phyloP scores from a whole-genome alignment of 345 rosid genomes.

The Psidium friedrichsthalianum region DNA sequence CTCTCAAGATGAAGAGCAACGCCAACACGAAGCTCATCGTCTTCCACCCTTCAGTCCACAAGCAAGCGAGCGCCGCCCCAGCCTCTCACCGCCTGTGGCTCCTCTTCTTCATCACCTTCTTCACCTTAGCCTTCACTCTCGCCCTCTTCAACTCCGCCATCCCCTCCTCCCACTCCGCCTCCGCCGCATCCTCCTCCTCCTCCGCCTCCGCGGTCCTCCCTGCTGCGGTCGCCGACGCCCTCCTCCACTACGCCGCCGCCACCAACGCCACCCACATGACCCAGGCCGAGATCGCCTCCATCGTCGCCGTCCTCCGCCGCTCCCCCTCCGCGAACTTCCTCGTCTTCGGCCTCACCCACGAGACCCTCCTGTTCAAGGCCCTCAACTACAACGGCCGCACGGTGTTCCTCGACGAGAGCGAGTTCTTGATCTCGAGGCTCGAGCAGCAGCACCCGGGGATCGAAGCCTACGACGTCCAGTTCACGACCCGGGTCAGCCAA shows the following conservation, averaged over 20 bases:
- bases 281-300: slow-evolving; percentile 45
- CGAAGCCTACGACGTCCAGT: slow-evolving; percentile 76
- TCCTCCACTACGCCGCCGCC: slow-evolving; percentile 60
- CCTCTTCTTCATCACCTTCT: slow-evolving; percentile 48
- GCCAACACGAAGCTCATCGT: slow-evolving; percentile 60
- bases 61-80: slow-evolving; percentile 18
- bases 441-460: slow-evolving; percentile 50
- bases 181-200: slow-evolving; percentile 18
- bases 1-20: slow-evolving; percentile 9
- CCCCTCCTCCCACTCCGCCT: slow-evolving; percentile 13
- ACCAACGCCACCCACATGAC: slow-evolving; percentile 46
- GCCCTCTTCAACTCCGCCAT: slow-evolving; percentile 35
- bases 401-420: slow-evolving; percentile 67
- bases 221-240: slow-evolving; percentile 42
- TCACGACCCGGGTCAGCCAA: slow-evolving; percentile 60
- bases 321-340: slow-evolving; percentile 47
- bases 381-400: slow-evolving; percentile 62
- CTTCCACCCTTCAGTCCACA: slow-evolving; percentile 61
- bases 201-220: slow-evolving; percentile 18
- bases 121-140: slow-evolving; percentile 59
- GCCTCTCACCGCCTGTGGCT: slow-evolving; percentile 42
- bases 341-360: slow-evolving; percentile 72
- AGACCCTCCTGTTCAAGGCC: slow-evolving; percentile 76
- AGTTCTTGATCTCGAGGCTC: slow-evolving; percentile 45
- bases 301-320: slow-evolving; percentile 33